Evolutionary conservation across 2,329 filamentous ascomycete genomes (phyloP), one percentile per base, ranked within the genome.

Genomic region (Penicillium polonicum): DNA sequence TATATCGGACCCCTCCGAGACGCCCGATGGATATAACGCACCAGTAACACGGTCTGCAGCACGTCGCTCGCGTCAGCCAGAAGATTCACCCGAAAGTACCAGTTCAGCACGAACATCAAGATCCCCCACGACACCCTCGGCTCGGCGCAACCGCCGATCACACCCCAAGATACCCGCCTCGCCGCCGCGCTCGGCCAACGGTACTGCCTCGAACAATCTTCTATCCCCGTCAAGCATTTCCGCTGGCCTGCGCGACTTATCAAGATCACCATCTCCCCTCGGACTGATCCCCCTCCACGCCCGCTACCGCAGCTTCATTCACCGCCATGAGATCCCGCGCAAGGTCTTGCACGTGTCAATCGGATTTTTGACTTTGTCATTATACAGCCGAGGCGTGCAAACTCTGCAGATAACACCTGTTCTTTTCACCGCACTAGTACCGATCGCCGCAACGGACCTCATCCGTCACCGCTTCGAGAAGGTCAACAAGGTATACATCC

Each of bases 271-370:
- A 3, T 96, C 91, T 68, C 94, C 94, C 10, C 83, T 97, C 5
- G 94, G 94, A 9, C 82, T 97, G 48, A 99, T 99, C 60, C 94
- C 94, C 2, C 93, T 99, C 68, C 94, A 99, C 75, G 83, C 90
- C 60, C 89, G 94, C 72, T 99, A 94, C 85, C 85, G 91, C 67
- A 89, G 84, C 29, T 92, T 99, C 71, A 90, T 96, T 62, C 94
- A 99, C 82, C 92, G 91, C 69, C 93, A 99, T 76, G 94, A 99
- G 78, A 92, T 99, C 52, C 94, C 94, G 10, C 88, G 94, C 68
- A 99, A 99, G 76, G 80, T 87, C 41, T 82, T 99, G 38, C 94
- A 99, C 74, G 91, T 97, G 57, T 97, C 92, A 48, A 99, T 99
- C 71, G 94, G 94, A 54, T 97, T 97, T 78, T 82, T 97, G 60